A percentile compares a stretch with the other conserved stretches of the same genome.
phyloP scores from a whole-genome alignment of 352 stramenopile species.

The Pythium grandisporangium region DNA sequence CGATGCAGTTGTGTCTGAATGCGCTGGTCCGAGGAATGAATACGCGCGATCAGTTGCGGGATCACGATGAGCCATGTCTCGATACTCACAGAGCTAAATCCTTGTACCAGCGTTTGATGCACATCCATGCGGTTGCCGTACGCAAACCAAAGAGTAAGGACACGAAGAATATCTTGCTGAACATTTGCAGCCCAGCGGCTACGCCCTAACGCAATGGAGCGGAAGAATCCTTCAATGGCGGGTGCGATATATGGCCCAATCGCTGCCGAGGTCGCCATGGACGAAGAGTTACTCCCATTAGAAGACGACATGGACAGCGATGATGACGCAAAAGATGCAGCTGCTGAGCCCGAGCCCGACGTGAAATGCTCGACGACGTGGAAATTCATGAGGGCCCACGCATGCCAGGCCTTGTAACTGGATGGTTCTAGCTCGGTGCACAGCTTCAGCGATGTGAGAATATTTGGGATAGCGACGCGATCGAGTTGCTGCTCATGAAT shows the following conservation, averaged over 20 bases:
- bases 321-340: slow-evolving; percentile 9
- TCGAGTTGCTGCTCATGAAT: slow-evolving; percentile 78
- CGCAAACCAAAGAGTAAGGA: slow-evolving; percentile 97
- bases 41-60: slow-evolving; percentile 93
- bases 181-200: slow-evolving; percentile 95
- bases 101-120: slow-evolving; percentile 50
- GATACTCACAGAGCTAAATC: slow-evolving; percentile 90
- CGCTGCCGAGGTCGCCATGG: too few species aligned
- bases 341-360: slow-evolving; percentile 25
- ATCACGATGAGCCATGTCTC: slow-evolving; percentile 99
- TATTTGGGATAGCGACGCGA: slow-evolving; percentile 55
- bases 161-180: slow-evolving; percentile 97
- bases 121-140: slow-evolving; percentile 93
- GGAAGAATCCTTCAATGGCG: slow-evolving; percentile 90
- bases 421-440: slow-evolving; percentile 63
- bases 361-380: slow-evolving; percentile 89
- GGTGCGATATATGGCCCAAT: slow-evolving; percentile 55
- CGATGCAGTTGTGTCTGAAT: slow-evolving; percentile 82
- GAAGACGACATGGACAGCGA: slow-evolving; percentile 5
- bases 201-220: slow-evolving; percentile 92
- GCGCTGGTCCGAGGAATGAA: slow-evolving; percentile 51
- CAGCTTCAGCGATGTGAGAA: slow-evolving; percentile 53
- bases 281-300: too few species aligned
- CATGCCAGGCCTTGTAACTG: slow-evolving; percentile 92
- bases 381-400: slow-evolving; percentile 97